Conservation (phyloP, 2,329 filamentous ascomycete species). For the Daldinia sp. region DNA sequence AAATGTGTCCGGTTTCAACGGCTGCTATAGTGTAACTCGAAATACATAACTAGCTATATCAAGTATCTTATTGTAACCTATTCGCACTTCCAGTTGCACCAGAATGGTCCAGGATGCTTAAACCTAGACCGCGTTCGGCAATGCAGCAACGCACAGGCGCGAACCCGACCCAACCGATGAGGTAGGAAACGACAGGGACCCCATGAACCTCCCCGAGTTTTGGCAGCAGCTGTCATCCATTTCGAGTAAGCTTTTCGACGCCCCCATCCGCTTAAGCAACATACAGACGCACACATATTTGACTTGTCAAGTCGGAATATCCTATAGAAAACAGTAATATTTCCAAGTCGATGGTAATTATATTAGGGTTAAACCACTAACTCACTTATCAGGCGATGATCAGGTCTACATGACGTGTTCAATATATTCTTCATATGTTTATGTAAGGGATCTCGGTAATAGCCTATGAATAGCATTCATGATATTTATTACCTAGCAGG, state of each 20-base stretch:
- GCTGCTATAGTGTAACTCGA: background rate
- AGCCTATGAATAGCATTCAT: too few species aligned
- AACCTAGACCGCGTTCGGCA: constrained; percentile 15
- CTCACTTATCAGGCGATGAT: too few species aligned
- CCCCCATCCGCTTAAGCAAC: background rate
- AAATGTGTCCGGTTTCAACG: background rate
- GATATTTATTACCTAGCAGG: background rate
- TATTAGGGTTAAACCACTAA: background rate
- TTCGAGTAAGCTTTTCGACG: constrained; percentile 9
- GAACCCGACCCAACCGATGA: constrained; percentile 21
- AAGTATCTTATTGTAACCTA: too few species aligned
- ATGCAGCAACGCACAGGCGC: constrained; percentile 30
- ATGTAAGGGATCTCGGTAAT: too few species aligned
- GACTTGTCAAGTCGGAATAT: background rate
- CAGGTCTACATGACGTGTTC: too few species aligned
- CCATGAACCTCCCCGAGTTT: constrained; percentile 17
- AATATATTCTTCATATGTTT: too few species aligned
- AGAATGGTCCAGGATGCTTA: background rate
- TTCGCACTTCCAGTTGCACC: background rate
- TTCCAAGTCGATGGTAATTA: background rate
- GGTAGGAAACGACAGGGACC: constrained; percentile 19
- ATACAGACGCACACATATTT: background rate
- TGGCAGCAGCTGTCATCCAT: constrained; percentile 1
- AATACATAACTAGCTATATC: background rate
- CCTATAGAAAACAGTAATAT: background rate